Evolutionary conservation across 1,284 basidiomycete genomes (phyloP), one percentile per base, ranked within the genome.

Genomic region (Mrakiaceae sp.): DNA sequence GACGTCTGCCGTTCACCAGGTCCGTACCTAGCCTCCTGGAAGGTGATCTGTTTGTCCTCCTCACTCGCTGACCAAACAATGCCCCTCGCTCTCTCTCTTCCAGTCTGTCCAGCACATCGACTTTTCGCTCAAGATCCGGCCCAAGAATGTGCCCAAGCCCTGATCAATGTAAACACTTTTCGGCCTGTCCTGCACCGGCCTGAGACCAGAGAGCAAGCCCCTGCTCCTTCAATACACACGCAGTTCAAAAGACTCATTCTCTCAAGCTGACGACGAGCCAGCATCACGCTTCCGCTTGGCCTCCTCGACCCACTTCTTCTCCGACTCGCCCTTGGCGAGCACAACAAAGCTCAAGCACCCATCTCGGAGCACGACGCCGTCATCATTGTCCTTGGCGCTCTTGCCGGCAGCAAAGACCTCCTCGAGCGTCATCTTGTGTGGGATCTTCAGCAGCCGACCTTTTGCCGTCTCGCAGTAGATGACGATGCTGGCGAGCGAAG

Each of bases 71-170:
- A 27, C 27, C 27, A 27, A 27, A 27, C 27, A 27, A 27, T 27
- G 27, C 27, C 27, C 27, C 1, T 27, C 27, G 2, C 52, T 52
- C 51, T 52, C 52, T 16, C 52, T 54, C 53, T 11, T 7, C n/a
- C 71, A 95, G 75, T 90, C 88, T 5, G 88, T 90, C 42, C 88
- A 84, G 68, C 91, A 94, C 73, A 86, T 96, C 69, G 93, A 96
- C 75, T 96, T 93, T 73, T 93, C 90, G 71, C 80, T 96, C 71
- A 96, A 96, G 81, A 87, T 96, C 67, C 89, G 93, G 76, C 78
- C 77, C n/a, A 75, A 72, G 68, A 70, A 70, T 27, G 27, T 27
- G 27, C 27, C 27, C 27, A 27, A 27, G 27, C 27, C 27, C 27
- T 27, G 27, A 27, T 27, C 27, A 27, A 27, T 27, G 27, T 27